Percentiles rank a stretch among this genome's conserved stretches.
Conservation (phyloP, 2,329 filamentous ascomycete species). For the Fusarium sp. region DNA sequence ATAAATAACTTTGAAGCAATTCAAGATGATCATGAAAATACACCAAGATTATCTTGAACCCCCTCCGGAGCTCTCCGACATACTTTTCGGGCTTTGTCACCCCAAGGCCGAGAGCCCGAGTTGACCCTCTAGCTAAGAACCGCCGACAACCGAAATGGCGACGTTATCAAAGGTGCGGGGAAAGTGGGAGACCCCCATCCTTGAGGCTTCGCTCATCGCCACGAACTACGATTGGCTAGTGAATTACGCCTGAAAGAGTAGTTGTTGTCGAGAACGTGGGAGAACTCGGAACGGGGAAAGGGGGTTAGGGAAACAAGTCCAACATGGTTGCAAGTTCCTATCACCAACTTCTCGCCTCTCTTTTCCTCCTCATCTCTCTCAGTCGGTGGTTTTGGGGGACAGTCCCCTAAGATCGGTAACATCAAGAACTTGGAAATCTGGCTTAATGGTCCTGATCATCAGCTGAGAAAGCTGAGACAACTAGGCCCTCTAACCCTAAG, state of each 20-base stretch:
- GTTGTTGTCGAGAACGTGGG: neutral
- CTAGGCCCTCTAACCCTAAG: neutral
- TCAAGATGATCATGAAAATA: neutral
- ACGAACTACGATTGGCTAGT: neutral
- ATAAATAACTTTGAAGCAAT: constrained; percentile 5
- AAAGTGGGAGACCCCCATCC: constrained; percentile 4
- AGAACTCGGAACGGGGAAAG: neutral
- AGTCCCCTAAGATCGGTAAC: neutral
- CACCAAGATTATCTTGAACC: neutral
- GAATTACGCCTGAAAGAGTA: neutral
- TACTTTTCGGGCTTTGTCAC: neutral
- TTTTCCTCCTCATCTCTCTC: neutral
- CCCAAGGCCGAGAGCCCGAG: neutral
- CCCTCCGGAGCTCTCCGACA: neutral
- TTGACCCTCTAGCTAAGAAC: neutral
- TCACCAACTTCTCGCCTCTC: neutral
- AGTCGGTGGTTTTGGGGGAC: neutral
- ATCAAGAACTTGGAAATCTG: neutral
- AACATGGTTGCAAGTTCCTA: neutral
- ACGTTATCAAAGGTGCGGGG: neutral
- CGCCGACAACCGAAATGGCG: neutral
- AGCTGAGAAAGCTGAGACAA: neutral
- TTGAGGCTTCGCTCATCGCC: neutral
- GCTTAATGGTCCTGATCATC: neutral
- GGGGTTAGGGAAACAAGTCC: neutral